Conservation (phyloP, 495 filamentous ascomycete genomes). For the Lentithecium fluviatile region DNA sequence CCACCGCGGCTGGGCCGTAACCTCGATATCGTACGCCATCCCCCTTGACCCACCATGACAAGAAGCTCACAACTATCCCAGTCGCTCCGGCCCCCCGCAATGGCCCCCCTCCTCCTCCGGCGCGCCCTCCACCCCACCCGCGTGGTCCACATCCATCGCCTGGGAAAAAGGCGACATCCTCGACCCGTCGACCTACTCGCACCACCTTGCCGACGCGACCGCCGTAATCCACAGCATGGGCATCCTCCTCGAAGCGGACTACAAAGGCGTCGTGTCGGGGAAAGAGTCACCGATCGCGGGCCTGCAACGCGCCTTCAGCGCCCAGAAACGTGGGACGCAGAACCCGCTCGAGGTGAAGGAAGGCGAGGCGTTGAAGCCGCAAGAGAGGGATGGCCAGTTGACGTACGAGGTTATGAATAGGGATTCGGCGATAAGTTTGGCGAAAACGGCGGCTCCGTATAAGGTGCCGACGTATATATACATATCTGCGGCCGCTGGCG, state of each 20-base stretch:
- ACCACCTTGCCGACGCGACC: slow-evolving; percentile 68
- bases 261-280: slow-evolving; percentile 87
- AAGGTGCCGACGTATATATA: slow-evolving; percentile 73
- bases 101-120: slow-evolving; percentile 78
- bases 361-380: slow-evolving; percentile 59
- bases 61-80: slow-evolving; percentile 38
- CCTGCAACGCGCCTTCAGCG: slow-evolving; percentile 71
- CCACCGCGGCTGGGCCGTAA: slow-evolving; percentile 80
- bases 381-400: slow-evolving; percentile 68
- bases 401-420: slow-evolving; percentile 99
- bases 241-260: slow-evolving; percentile 96
- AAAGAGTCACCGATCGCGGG: slow-evolving; percentile 73
- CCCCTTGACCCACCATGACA: not conserved
- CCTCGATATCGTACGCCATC: slow-evolving; percentile 71
- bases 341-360: slow-evolving; percentile 63
- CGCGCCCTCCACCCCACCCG: slow-evolving; percentile 67
- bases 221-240: slow-evolving; percentile 92
- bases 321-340: slow-evolving; percentile 60
- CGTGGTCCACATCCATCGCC: slow-evolving; percentile 76
- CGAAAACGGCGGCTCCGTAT: slow-evolving; percentile 67
- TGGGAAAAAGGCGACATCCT: slow-evolving; percentile 90
- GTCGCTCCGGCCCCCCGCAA: slow-evolving; percentile 82
- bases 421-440: slow-evolving; percentile 79
- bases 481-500: slow-evolving; percentile 83
- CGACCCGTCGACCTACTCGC: slow-evolving; percentile 70